A percentile compares a stretch with the other conserved stretches of the same genome.
phyloP scores from a whole-genome alignment of 495 filamentous ascomycete genomes.

The Trichodelitschia bisporula region DNA sequence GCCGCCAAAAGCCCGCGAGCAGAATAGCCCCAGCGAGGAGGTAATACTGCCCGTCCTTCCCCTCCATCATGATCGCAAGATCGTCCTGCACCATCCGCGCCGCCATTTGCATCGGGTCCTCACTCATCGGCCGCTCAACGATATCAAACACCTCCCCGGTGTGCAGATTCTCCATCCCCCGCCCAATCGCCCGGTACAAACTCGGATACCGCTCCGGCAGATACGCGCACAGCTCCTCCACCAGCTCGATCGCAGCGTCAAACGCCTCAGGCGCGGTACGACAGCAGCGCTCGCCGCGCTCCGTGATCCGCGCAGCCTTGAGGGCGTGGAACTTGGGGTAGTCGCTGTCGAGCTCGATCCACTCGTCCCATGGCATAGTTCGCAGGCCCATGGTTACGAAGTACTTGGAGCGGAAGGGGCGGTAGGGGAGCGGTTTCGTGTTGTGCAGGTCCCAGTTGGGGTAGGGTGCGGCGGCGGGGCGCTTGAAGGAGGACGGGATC shows the following conservation, averaged over 20 bases:
- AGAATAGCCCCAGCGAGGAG: constrained; percentile 58
- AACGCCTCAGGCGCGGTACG: constrained; percentile 49
- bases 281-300: constrained; percentile 47
- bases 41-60: constrained; percentile 58
- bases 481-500: constrained; percentile 40
- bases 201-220: constrained; percentile 60
- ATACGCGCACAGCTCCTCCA: constrained; percentile 54
- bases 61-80: constrained; percentile 68
- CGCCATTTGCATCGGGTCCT: constrained; percentile 61
- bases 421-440: constrained; percentile 61
- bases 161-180: constrained; percentile 38
- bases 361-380: constrained; percentile 53
- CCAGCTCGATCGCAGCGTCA: constrained; percentile 52
- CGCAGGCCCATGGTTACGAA: constrained; percentile 70
- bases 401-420: constrained; percentile 56
- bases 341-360: constrained; percentile 78
- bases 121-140: constrained; percentile 33
- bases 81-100: constrained; percentile 63
- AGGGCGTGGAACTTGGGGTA: constrained; percentile 51
- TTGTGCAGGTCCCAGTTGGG: constrained; percentile 43
- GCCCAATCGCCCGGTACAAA: constrained; percentile 35
- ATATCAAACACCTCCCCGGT: constrained; percentile 58
- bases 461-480: constrained; percentile 41
- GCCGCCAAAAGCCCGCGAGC: constrained; percentile 69
- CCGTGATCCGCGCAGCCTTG: constrained; percentile 44